Conservation (phyloP, 805 yeast species). For the Wickerhamomyces bisporus region DNA sequence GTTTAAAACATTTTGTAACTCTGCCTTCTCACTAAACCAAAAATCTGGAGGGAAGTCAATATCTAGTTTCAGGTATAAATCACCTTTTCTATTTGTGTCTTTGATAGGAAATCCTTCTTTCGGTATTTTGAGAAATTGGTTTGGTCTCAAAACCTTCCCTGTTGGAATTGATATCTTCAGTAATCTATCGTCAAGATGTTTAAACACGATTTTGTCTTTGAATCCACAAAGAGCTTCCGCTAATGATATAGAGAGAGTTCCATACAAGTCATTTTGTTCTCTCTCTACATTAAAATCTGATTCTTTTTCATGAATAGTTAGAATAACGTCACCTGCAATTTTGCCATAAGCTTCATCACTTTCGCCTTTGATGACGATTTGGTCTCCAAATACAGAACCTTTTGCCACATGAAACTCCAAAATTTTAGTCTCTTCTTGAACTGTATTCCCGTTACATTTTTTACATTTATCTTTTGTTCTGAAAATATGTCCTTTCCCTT, state of each 20-base stretch:
- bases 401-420: slow-evolving; percentile 72
- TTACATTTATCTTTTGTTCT: slow-evolving; percentile 71
- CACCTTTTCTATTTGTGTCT: slow-evolving; percentile 44
- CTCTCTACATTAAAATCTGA: slow-evolving; percentile 41
- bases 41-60: slow-evolving; percentile 80
- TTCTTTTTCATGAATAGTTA: slow-evolving; percentile 47
- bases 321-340: slow-evolving; percentile 70
- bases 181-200: slow-evolving; percentile 77
- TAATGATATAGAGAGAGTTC: slow-evolving; percentile 55
- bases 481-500: slow-evolving; percentile 60
- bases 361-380: slow-evolving; percentile 55
- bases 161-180: slow-evolving; percentile 58
- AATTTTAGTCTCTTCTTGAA: slow-evolving; percentile 59
- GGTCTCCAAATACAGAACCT: slow-evolving; percentile 63
- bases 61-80: slow-evolving; percentile 62
- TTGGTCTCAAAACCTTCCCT: slow-evolving; percentile 81
- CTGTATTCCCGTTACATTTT: slow-evolving; percentile 62
- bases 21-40: slow-evolving; percentile 77
- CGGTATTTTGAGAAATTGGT: slow-evolving; percentile 55
- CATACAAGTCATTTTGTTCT: slow-evolving; percentile 58
- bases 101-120: slow-evolving; percentile 83
- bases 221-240: slow-evolving; percentile 87
- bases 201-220: slow-evolving; percentile 50
- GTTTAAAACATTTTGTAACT: slow-evolving; percentile 47
- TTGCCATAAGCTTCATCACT: slow-evolving; percentile 77